Evolutionary conservation across 1,139 yeast genomes (phyloP).

Genomic region (Diutina neorugosa): DNA sequence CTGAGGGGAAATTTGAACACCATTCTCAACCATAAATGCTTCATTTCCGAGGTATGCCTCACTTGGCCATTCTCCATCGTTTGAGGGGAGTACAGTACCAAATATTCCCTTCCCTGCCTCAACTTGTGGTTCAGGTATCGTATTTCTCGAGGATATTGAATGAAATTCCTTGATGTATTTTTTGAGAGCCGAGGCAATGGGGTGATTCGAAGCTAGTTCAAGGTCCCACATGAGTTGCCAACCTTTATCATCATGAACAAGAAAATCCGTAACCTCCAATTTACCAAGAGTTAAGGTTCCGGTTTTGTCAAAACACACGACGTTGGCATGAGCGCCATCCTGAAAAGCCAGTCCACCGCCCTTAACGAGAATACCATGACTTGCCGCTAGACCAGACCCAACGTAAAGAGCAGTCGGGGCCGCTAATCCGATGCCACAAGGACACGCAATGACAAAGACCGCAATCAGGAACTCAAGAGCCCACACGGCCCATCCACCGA

Average conservation of each 20-base stretch:
- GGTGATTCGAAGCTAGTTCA: conserved; percentile 60
- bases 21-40: conserved; percentile 34
- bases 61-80: conserved; percentile 9
- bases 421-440: conserved; percentile 37
- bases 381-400: conserved; percentile 36
- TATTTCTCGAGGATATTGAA: conserved; percentile 14
- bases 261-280: conserved; percentile 41
- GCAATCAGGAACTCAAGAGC: conserved; percentile 67
- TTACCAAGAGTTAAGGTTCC: conserved; percentile 68
- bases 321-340: conserved; percentile 52
- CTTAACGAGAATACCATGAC: conserved; percentile 59
- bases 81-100: conserved; percentile 25
- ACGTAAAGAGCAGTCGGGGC: conserved; percentile 38
- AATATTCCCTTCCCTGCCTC: conserved; percentile 48
- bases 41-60: conserved; percentile 59
- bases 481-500: conserved; percentile 74
- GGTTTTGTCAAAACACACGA: conserved; percentile 69
- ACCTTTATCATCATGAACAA: conserved; percentile 13
- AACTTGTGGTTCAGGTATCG: conserved; percentile 37
- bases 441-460: conserved; percentile 53
- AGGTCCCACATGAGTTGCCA: conserved; percentile 45
- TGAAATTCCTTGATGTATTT: conserved; percentile 24
- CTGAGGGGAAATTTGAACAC: conserved; percentile 14
- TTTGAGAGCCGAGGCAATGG: conserved; percentile 49
- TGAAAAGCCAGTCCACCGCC: conserved; percentile 82